Evolutionary conservation across 495 filamentous ascomycete species (phyloP), one percentile per base, ranked within the genome.

Genomic region (Barbatosphaeria neglecta): DNA sequence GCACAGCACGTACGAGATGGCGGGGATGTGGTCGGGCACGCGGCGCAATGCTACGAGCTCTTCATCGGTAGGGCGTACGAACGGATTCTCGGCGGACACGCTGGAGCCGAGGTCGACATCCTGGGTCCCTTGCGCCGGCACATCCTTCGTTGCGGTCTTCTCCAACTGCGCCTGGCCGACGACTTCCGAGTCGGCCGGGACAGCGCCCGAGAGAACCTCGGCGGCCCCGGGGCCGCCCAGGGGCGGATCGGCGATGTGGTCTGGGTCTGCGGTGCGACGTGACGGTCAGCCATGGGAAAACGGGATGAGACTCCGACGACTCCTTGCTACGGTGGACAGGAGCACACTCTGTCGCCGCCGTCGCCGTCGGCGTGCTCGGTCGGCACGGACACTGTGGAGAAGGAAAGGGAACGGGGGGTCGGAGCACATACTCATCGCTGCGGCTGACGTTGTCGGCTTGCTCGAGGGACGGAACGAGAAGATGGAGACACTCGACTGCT

Each of bases 31-130:
- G 39, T 63, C 75, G 22, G 65, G 53, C 2, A 78, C 67, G 49
- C 69, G 69, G 17, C 74, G 72, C 20, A 78, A 57, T 4, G 64
- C 68, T 4, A 50, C 44, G 7, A 50, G 55, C 44, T 81, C 76
- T 18, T 75, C 70, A 15, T 69, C 66, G 4, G 71, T 73, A 0
- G 75, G 75, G 17, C 51, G 48, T 2, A 48, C 45, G 28, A 54
- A 57, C 10, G 15, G 17, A 25, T 57, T 56, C 20, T 41, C 39
- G 39, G 24, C 17, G 39, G 16, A 19, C 20, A 9, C 39, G 39
- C 15, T 24, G 15, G 39, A 23, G 22, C 4, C 8, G 39, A 23
- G 1, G 8, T 47, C 45, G 38, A 33, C 28, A 3, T 47, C 45
- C 0, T 47, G 20, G 17, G 38, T 11, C 1, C n/a, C n/a, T n/a